These are phyloP conservation scores for Verticillium klebahnii DNA, from an alignment of 2,329 filamentous ascomycete genomes.

Conservation along the genomic window DNA sequence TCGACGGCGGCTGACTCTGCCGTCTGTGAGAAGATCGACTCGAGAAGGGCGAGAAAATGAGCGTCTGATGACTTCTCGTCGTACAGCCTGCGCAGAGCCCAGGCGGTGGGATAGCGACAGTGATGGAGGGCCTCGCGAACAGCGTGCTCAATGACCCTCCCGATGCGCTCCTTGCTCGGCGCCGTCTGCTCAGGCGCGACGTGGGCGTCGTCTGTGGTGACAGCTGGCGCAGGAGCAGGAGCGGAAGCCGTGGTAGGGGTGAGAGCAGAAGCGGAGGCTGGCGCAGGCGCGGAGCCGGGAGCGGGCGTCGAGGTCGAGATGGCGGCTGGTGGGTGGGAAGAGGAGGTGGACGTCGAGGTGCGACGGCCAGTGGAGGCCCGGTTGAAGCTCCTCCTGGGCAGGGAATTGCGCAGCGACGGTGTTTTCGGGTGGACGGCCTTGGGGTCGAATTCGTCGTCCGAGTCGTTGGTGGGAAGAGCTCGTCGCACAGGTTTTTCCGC, in stretches of 20 bases:
- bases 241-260: constrained; percentile 8
- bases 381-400: constrained; percentile 11
- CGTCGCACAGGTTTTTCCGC: constrained; percentile 6
- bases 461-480: constrained; percentile 5
- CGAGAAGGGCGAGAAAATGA: constrained; percentile 51
- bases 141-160: constrained; percentile 51
- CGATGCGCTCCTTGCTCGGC: constrained; percentile 37
- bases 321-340: constrained; percentile 5
- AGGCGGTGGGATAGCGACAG: constrained; percentile 57
- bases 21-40: constrained; percentile 53
- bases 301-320: constrained; percentile 2
- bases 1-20: constrained; percentile 47
- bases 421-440: constrained; percentile 9
- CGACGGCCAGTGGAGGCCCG: constrained; percentile 10
- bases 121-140: constrained; percentile 54
- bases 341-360: constrained; percentile 9
- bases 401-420: constrained; percentile 5
- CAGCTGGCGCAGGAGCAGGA: neutral
- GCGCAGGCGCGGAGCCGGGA: constrained; percentile 1
- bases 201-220: neutral
- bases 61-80: constrained; percentile 50
- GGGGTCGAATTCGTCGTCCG: constrained; percentile 10
- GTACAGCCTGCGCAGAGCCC: constrained; percentile 55
- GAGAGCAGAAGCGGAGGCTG: neutral
- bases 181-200: constrained; percentile 1